These are phyloP conservation scores for Suaeda aralocaspica DNA, from an alignment of 148 eudicot species.

Conservation along the genomic window DNA sequence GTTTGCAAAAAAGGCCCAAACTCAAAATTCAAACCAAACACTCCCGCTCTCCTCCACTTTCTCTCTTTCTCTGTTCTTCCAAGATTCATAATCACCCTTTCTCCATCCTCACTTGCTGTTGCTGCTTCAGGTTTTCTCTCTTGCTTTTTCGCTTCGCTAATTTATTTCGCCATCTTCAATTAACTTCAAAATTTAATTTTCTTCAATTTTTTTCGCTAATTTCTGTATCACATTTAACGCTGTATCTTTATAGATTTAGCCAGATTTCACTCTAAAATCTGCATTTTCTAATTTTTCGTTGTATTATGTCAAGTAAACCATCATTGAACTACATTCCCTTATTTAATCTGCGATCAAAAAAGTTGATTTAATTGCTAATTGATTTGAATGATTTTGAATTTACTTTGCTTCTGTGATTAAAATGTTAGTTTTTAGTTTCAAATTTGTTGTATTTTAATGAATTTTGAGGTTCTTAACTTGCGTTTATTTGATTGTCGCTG, in stretches of 20 bases:
- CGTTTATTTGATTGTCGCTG: too few relatives aligned
- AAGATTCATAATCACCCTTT: too few relatives aligned
- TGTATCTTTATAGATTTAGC: background rate
- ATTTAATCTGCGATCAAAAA: too few relatives aligned
- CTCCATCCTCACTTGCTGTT: background rate
- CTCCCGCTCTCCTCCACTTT: constrained; percentile 21
- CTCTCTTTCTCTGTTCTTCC: background rate
- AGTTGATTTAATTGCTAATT: too few relatives aligned
- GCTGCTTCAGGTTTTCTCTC: constrained; percentile 6
- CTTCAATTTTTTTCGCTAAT: background rate
- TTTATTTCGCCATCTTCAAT: background rate
- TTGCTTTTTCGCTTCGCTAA: background rate
- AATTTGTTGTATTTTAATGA: too few relatives aligned
- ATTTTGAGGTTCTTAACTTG: too few relatives aligned
- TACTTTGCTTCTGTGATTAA: too few relatives aligned
- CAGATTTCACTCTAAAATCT: background rate
- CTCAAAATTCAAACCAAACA: constrained; percentile 16
- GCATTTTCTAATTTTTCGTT: too few relatives aligned
- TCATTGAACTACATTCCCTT: background rate
- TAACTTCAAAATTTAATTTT: background rate
- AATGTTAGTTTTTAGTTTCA: too few relatives aligned
- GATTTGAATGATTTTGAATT: too few relatives aligned
- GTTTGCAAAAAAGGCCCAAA: background rate
- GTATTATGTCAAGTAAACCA: background rate
- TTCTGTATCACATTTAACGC: background rate